Percentiles rank a stretch among this genome's conserved stretches.
Evolutionary conservation across 371 early-diverging fungal species (phyloP).

Genomic region (Phascolomyces articulosus): DNA sequence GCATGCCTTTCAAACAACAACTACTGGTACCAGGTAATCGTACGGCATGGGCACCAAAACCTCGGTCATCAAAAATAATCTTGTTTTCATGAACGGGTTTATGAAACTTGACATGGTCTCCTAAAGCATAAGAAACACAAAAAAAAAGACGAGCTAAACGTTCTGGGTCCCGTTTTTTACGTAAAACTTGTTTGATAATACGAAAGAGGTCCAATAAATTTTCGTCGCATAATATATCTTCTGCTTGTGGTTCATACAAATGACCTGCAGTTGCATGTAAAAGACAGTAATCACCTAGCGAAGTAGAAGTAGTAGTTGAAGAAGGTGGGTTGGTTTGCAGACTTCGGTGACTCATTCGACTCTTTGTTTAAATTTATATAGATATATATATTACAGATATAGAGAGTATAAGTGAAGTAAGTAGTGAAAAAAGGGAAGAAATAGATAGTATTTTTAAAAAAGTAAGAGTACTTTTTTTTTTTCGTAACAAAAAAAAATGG

Average conservation of each 20-base stretch:
- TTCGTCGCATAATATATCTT: constrained; percentile 49
- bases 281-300: constrained; percentile 5
- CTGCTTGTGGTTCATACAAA: constrained; percentile 37
- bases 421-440: no score
- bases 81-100: constrained; percentile 42
- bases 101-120: constrained; percentile 40
- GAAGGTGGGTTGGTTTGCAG: no score
- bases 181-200: constrained; percentile 40
- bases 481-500: no score
- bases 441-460: no score
- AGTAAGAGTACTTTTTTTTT: no score
- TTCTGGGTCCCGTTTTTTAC: constrained; percentile 42
- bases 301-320: no score
- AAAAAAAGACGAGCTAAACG: constrained; percentile 43
- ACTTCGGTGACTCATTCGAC: no score
- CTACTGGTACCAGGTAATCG: constrained; percentile 28
- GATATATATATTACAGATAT: no score
- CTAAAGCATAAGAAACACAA: constrained; percentile 46
- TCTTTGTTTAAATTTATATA: no score
- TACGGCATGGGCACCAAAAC: constrained; percentile 25
- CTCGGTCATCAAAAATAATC: constrained; percentile 30
- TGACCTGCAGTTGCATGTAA: background rate
- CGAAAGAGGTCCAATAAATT: constrained; percentile 46
- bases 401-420: no score
- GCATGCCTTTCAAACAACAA: constrained; percentile 17